Base-by-base conservation (phyloP, 441 rosid genomes). In the Croton setiger region DNA sequence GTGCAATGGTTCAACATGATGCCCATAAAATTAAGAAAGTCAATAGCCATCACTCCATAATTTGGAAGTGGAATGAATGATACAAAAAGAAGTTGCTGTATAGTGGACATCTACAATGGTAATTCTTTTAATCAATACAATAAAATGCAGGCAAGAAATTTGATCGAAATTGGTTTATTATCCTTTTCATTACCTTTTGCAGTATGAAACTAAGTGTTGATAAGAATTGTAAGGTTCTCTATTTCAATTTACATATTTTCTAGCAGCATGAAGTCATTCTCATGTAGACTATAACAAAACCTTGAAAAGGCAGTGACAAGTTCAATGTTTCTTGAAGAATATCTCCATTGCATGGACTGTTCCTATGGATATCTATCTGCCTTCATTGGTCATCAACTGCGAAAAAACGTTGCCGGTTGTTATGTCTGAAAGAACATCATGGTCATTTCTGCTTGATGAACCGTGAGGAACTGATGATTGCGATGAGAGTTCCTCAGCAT, bases 331-430 rank as follows among this genome's bases (percentile, higher is more conserved):
- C 31, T 35, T 61, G 14, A 64, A 51, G 27, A 57, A 8, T 64
- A 5, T 37, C 52, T 13, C 36, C 45, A 20, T 5, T 7, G 47
- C 70, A 15, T 4, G n/a, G n/a, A n/a, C 23, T 27, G 63, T 63
- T 45, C 31, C n/a, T 14, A 17, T 39, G 13, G 49, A 54, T 59
- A 65, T 64, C 73, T 81, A 90, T 79, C 98, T 87, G 70, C 97
- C 97, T 63, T 84, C 88, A 6, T 83, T 90, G 11, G 84, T 90
- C 73, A 93, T 75, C 72, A 90, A 84, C 82, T 93, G 98, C 49
- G 98, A 93, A 79, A 93, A 93, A 18, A 93, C 91, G 77, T 71
- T 82, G 65, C 77, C 82, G 14, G 85, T 86, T 21, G 85, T 72
- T 21, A 82, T 70, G 51, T 90, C 96, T 13, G 90, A 86, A 70